Evolutionary conservation across 805 yeast genomes (phyloP).

Genomic region (Nakazawaea holstii): DNA sequence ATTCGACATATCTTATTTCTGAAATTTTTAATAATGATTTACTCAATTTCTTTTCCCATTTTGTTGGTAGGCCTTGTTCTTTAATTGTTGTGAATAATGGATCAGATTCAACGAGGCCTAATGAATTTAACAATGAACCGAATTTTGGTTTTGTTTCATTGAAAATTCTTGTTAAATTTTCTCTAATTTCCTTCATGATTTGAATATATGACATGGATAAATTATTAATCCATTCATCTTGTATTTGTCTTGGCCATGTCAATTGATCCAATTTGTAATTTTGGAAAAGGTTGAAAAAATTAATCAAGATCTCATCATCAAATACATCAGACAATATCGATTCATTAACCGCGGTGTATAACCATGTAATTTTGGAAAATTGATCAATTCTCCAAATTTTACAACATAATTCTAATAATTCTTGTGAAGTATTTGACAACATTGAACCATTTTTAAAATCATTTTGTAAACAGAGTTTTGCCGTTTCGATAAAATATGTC

Average conservation of each 20-base stretch:
- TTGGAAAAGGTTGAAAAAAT: constrained; percentile 27
- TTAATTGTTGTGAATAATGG: constrained; percentile 22
- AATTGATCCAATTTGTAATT: constrained; percentile 3
- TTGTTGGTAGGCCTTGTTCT: background rate
- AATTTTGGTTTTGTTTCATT: constrained; percentile 50
- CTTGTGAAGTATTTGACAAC: constrained; percentile 37
- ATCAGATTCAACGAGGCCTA: constrained; percentile 32
- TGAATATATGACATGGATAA: constrained; percentile 40
- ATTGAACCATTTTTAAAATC: constrained; percentile 24
- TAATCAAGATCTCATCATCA: constrained; percentile 24
- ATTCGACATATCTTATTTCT: constrained; percentile 32
- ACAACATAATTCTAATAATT: constrained; percentile 39
- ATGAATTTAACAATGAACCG: constrained; percentile 42
- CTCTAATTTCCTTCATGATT: constrained; percentile 34
- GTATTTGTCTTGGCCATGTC: constrained; percentile 40
- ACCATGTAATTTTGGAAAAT: constrained; percentile 41
- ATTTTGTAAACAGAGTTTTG: constrained; percentile 36
- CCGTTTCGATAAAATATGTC: constrained; percentile 32
- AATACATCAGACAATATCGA: constrained; percentile 22
- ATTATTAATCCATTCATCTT: constrained; percentile 43
- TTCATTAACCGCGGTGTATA: constrained; percentile 45
- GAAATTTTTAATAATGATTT: constrained; percentile 30
- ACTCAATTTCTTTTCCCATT: constrained; percentile 28
- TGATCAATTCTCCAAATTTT: constrained; percentile 55
- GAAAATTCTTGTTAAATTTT: constrained; percentile 27